phyloP scores from a whole-genome alignment of 768 basidiomycete species.

The Rhodotorula kratochvilovae region DNA sequence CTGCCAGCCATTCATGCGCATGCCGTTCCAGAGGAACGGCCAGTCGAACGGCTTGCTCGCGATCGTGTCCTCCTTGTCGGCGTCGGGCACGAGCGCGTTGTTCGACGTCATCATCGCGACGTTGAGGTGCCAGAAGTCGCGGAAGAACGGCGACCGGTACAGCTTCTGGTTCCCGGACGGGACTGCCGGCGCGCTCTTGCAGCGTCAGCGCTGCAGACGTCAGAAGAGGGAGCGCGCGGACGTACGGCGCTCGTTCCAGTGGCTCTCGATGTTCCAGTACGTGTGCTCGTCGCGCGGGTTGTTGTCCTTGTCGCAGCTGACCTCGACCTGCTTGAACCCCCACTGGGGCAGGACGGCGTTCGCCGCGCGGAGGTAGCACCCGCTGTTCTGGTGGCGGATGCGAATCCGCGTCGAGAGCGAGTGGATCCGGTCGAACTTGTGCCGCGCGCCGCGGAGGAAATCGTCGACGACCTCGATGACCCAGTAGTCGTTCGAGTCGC shows the following conservation, averaged over 20 bases:
- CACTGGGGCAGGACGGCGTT: constrained; percentile 89
- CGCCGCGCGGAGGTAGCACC: constrained; percentile 84
- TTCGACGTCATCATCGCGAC: constrained; percentile 99
- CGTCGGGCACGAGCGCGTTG: constrained; percentile 93
- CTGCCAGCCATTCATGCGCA: constrained; percentile 98
- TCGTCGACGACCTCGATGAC: constrained; percentile 90
- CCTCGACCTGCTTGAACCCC: constrained; percentile 99
- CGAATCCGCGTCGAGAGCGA: constrained; percentile 85
- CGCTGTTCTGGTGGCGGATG: constrained; percentile 68
- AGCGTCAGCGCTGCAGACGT: not conserved
- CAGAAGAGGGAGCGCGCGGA: constrained; percentile 37
- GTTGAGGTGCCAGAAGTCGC: constrained; percentile 98
- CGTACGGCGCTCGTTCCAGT: constrained; percentile 91
- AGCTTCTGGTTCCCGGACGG: constrained; percentile 74
- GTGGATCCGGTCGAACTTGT: constrained; percentile 66
- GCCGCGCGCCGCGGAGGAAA: constrained; percentile 57
- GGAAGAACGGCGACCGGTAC: constrained; percentile 85
- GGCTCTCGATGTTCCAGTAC: constrained; percentile 97
- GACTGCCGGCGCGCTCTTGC: constrained; percentile 53
- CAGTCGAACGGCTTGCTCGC: constrained; percentile 89
- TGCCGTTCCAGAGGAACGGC: constrained; percentile 81
- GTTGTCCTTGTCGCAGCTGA: constrained; percentile 85
- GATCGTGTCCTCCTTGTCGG: constrained; percentile 96
- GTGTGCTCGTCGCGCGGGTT: constrained; percentile 74
- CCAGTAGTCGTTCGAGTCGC: constrained; percentile 88